Evolutionary conservation across 176 grass and related monocot species (phyloP), one percentile per base, ranked within the genome.

Genomic region (Triticum urartu): DNA sequence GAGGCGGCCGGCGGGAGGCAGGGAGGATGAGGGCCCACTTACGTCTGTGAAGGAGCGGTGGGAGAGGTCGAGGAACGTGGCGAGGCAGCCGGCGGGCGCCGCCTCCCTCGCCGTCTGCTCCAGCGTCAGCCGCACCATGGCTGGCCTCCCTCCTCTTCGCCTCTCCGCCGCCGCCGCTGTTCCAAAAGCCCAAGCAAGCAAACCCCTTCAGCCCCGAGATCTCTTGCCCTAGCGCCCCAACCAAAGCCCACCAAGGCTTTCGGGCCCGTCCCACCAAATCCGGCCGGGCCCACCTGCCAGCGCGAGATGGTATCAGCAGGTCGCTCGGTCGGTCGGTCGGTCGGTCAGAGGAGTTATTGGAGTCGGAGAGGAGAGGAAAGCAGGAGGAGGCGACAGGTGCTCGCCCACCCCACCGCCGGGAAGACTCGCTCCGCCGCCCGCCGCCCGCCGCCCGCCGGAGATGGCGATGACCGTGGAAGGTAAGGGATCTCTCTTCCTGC

Each of bases 401-500:
- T 3, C 26, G 64, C 64, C 28, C 64, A 30, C 33, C 20, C 8
- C 20, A 0, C 43, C 39, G 71, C 24, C 72, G 72, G 40, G 42
- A 4, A 48, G 62, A 43, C 43, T 26, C 38, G 70, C 70, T 12
- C 71, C 71, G 39, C 70, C 69, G 68, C 36, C 7, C 38, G 47
- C 71, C 71, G 39, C 70, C 69, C 35, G 35, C 7, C 38, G 47
- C 9, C 9, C 48, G 77, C 58, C 47, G 4, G 36, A 76, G 64
- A 95, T 92, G 93, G 93, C 93, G 86, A 95, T 95, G 93, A 92
- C 88, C 77, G 86, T 95, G 21, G 84, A 91, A 91, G 91, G 93
- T 95, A 76, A 78, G 60, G 42, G n/a, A 11, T 77, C 32, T 0
- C 24, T 4, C 4, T 11, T 6, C 36, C 2, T 26, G 26, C 60